A percentile compares a stretch with the other conserved stretches of the same genome.
These are phyloP conservation scores for Petunia hybrid DNA, from an alignment of 305 asterid genomes.

Conservation along the genomic window DNA sequence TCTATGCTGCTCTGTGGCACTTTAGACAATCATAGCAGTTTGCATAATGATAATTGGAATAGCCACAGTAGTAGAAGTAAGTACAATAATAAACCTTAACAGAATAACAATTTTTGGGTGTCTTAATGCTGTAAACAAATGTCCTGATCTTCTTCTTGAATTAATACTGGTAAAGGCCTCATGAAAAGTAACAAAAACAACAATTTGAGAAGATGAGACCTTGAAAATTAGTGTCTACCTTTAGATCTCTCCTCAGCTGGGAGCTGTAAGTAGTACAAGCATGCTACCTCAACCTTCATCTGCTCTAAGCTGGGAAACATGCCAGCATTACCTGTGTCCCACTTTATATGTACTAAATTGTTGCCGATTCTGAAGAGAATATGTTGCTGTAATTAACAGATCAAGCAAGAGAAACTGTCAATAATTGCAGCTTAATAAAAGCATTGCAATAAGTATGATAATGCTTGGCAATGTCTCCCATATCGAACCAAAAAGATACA, in stretches of 20 bases:
- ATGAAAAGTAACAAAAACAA: conserved; percentile 23
- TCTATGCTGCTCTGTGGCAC: not conserved
- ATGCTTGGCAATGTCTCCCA: conserved; percentile 24
- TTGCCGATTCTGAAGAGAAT: conserved; percentile 65
- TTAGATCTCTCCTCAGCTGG: conserved; percentile 71
- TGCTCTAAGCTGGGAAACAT: conserved; percentile 65
- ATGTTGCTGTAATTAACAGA: conserved; percentile 63
- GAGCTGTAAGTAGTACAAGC: conserved; percentile 79
- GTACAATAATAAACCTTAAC: conserved; percentile 1
- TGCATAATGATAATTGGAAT: not conserved
- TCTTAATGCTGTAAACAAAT: not conserved
- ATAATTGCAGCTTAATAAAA: conserved; percentile 29
- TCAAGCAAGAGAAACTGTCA: conserved; percentile 32
- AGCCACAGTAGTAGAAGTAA: not conserved
- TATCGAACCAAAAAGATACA: conserved; percentile 20
- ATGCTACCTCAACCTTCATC: conserved; percentile 83
- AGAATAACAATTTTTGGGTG: not conserved
- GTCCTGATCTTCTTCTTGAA: not conserved
- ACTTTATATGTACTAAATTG: conserved; percentile 61
- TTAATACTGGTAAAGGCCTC: conserved; percentile 5
- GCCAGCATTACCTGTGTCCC: conserved; percentile 51
- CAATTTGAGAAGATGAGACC: conserved; percentile 20
- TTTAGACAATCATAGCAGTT: not conserved
- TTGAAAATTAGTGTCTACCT: conserved; percentile 53
- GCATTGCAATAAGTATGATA: not conserved